Evolutionary conservation across 108 stramenopile species (phyloP).

Genomic region (Mayamaea pseudoterrestris): DNA sequence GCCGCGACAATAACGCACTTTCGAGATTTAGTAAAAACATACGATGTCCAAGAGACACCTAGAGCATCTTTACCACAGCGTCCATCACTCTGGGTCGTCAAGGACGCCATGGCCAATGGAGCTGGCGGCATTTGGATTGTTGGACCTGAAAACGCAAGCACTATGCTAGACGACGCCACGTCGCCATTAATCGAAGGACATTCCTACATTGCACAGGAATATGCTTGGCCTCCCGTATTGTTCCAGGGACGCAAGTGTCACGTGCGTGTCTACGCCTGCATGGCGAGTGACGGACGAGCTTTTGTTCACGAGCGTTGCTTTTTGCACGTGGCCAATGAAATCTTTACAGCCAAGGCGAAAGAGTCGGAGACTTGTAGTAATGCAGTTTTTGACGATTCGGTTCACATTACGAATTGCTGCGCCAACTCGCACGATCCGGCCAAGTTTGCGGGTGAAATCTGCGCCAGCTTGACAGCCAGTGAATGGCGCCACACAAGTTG

Average conservation of each 20-base stretch:
- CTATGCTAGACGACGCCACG: background rate
- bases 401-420: constrained; percentile 85
- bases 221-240: constrained; percentile 69
- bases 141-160: constrained; percentile 17
- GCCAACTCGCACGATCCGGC: constrained; percentile 62
- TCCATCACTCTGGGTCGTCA: constrained; percentile 77
- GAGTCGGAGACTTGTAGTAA: constrained; percentile 3
- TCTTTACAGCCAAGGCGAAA: constrained; percentile 21
- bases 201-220: constrained; percentile 59
- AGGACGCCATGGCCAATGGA: constrained; percentile 71
- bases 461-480: constrained; percentile 33
- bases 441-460: constrained; percentile 79
- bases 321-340: constrained; percentile 78
- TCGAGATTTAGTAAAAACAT: constrained; percentile 20
- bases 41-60: constrained; percentile 5
- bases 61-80: constrained; percentile 27
- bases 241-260: constrained; percentile 62
- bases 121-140: constrained; percentile 81
- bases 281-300: constrained; percentile 55
- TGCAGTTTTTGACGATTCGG: constrained; percentile 21
- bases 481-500: constrained; percentile 6
- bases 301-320: constrained; percentile 63
- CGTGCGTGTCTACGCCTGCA: constrained; percentile 62
- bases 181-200: background rate
- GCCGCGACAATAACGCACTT: constrained; percentile 13